Percentiles rank a stretch among this genome's conserved stretches.
Evolutionary conservation across 2,329 filamentous ascomycete species (phyloP).

Genomic region (Aspergillus clavatus): DNA sequence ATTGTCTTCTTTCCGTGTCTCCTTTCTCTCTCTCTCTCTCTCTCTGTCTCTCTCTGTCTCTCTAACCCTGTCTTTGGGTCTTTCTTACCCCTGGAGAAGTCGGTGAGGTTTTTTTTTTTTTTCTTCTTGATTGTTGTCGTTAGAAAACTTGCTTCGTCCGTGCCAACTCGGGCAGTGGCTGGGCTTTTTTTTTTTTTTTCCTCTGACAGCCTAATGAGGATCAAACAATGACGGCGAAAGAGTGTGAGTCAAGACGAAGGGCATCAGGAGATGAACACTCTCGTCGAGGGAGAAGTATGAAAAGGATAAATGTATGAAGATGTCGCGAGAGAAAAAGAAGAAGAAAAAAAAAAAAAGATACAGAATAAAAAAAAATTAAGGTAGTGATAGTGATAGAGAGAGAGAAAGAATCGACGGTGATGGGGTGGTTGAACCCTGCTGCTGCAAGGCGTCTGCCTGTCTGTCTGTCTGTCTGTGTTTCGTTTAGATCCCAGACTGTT

Average conservation of each 20-base stretch:
- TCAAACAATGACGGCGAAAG: conserved; percentile 4
- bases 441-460: neutral
- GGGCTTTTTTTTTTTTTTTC: neutral
- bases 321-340: too few relatives aligned
- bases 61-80: too few relatives aligned
- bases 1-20: too few relatives aligned
- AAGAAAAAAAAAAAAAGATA: neutral
- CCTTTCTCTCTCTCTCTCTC: too few relatives aligned
- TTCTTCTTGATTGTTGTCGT: conserved; percentile 11
- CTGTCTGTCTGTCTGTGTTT: neutral
- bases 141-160: conserved; percentile 8
- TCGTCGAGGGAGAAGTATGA: neutral
- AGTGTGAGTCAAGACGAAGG: neutral
- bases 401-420: neutral
- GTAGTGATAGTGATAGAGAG: neutral
- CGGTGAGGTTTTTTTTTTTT: conserved; percentile 21
- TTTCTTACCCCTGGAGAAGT: conserved; percentile 12
- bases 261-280: neutral
- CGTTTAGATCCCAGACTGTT: neutral
- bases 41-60: neutral
- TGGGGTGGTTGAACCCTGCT: conserved; percentile 1
- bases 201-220: conserved; percentile 1
- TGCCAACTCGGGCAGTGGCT: conserved; percentile 7
- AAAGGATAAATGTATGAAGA: too few relatives aligned
- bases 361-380: neutral